Evolutionary conservation across 2,329 filamentous ascomycete species (phyloP).

Genomic region (Hypoxylon rubiginosum): DNA sequence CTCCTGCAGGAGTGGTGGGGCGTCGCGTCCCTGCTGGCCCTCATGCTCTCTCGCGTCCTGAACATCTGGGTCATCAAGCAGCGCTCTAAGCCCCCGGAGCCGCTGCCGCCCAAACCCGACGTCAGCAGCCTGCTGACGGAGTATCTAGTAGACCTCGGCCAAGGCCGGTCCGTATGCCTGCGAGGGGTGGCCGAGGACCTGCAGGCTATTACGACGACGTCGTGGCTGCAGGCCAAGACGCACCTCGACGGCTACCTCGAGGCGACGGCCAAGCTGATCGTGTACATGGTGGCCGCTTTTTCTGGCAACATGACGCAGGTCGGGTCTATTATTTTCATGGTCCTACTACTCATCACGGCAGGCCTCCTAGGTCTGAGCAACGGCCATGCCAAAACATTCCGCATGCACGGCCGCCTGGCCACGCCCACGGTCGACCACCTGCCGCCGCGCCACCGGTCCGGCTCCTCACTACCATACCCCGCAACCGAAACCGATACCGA

Average conservation of each 20-base stretch:
- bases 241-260: conserved; percentile 65
- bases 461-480: conserved; percentile 39
- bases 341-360: conserved; percentile 65
- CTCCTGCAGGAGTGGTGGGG: conserved; percentile 67
- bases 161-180: conserved; percentile 65
- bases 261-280: conserved; percentile 67
- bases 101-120: conserved; percentile 33
- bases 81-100: conserved; percentile 53
- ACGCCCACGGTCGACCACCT: conserved; percentile 52
- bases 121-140: conserved; percentile 54
- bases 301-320: conserved; percentile 68
- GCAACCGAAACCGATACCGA: conserved; percentile 40
- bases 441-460: conserved; percentile 27
- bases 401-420: conserved; percentile 65
- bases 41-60: conserved; percentile 67
- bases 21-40: conserved; percentile 60
- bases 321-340: conserved; percentile 65
- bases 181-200: conserved; percentile 68
- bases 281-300: conserved; percentile 69
- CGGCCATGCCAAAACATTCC: conserved; percentile 60
- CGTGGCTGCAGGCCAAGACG: conserved; percentile 68
- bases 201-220: conserved; percentile 69
- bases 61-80: conserved; percentile 70
- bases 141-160: conserved; percentile 66
- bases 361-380: conserved; percentile 69